These are phyloP conservation scores for Jatropha podagrica DNA, from an alignment of 441 rosid genomes.

Conservation along the genomic window DNA sequence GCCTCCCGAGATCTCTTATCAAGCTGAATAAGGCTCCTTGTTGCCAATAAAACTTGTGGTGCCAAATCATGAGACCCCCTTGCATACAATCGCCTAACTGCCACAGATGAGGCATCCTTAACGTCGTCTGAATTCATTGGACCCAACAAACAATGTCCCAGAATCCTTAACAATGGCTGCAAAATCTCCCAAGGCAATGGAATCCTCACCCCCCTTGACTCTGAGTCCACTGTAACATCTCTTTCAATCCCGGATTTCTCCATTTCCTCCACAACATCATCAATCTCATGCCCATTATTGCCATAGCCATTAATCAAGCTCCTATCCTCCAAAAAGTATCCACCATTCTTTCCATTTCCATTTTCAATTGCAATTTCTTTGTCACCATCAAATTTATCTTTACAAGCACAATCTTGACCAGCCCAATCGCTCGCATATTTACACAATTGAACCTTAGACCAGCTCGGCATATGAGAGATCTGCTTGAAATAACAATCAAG, in stretches of 20 bases:
- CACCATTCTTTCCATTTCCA: constrained; percentile 28
- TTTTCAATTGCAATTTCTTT: constrained; percentile 25
- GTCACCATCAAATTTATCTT: constrained; percentile 44
- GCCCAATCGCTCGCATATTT: constrained; percentile 64
- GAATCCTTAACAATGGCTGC: constrained; percentile 67
- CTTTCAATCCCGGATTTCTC: constrained; percentile 37
- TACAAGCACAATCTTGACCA: constrained; percentile 75
- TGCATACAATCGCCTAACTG: constrained; percentile 73
- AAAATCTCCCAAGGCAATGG: constrained; percentile 91
- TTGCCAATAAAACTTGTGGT: constrained; percentile 82
- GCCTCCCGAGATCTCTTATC: constrained; percentile 61
- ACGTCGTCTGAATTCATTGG: constrained; percentile 73
- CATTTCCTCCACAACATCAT: constrained; percentile 35
- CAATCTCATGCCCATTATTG: constrained; percentile 19
- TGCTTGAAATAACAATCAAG: constrained; percentile 72
- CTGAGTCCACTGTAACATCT: constrained; percentile 24
- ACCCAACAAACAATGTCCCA: constrained; percentile 83
- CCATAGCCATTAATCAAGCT: constrained; percentile 12
- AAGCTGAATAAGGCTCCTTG: constrained; percentile 75
- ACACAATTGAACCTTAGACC: constrained; percentile 83
- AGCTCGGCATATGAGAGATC: constrained; percentile 76
- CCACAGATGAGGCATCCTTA: constrained; percentile 68
- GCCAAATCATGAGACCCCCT: constrained; percentile 88
- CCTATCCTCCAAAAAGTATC: constrained; percentile 18
- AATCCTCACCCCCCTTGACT: constrained; percentile 57